These are phyloP conservation scores for Orbilia quercus DNA, from an alignment of 2,329 filamentous ascomycete species.

Conservation along the genomic window DNA sequence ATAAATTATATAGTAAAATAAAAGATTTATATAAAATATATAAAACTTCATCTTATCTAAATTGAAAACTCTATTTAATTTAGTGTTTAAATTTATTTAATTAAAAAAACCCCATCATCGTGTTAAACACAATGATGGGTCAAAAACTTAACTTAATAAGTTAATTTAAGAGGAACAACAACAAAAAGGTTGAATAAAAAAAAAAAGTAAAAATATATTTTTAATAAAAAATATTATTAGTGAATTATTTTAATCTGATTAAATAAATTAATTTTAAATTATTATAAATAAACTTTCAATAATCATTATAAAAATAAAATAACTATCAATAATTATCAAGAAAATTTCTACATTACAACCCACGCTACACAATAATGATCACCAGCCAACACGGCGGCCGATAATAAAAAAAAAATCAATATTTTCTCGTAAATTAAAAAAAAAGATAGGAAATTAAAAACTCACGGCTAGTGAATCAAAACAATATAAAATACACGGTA, in stretches of 20 bases:
- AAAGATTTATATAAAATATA: too few species aligned
- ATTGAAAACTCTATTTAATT: too few species aligned
- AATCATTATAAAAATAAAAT: constrained; percentile 30
- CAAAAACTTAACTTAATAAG: too few species aligned
- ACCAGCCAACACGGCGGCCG: background rate
- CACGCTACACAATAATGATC: constrained; percentile 9
- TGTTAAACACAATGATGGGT: too few species aligned
- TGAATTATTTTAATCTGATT: constrained; percentile 12
- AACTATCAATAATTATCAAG: constrained; percentile 24
- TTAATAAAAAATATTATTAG: constrained; percentile 28
- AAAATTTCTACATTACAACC: constrained; percentile 21
- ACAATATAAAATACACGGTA: background rate
- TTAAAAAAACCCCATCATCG: too few species aligned
- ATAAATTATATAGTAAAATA: too few species aligned
- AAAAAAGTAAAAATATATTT: constrained; percentile 27
- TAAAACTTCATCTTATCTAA: too few species aligned
- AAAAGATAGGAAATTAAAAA: constrained; percentile 27
- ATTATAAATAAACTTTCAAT: constrained; percentile 23
- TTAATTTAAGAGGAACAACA: constrained; percentile 40
- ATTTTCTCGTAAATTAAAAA: constrained; percentile 15
- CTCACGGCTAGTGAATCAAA: constrained; percentile 7
- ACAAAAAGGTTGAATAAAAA: constrained; percentile 21
- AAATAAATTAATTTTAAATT: constrained; percentile 24
- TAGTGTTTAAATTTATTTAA: too few species aligned
- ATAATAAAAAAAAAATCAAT: constrained; percentile 14